Evolutionary conservation across 805 yeast genomes (phyloP).

Genomic region (Sugiyamaella boreocaroliniensis): DNA sequence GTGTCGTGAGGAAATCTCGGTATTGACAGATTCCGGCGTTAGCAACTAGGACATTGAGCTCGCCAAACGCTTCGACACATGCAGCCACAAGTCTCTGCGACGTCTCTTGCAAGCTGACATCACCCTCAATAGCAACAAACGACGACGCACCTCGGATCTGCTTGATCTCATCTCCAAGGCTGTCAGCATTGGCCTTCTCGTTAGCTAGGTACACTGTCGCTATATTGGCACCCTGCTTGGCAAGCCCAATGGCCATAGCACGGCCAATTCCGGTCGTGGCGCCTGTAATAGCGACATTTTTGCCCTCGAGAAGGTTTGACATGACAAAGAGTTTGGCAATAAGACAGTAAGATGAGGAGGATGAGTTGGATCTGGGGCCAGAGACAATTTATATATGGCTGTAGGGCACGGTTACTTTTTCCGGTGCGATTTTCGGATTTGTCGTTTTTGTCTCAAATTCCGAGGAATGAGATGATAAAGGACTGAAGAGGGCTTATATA

Average conservation of each 20-base stretch:
- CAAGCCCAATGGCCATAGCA: conserved; percentile 39
- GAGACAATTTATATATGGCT: neutral
- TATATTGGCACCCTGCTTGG: conserved; percentile 39
- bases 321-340: neutral
- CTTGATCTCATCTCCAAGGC: conserved; percentile 37
- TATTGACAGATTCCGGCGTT: conserved; percentile 41
- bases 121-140: conserved; percentile 35
- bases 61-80: conserved; percentile 36
- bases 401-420: no score
- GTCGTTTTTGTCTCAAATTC: no score
- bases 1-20: conserved; percentile 36
- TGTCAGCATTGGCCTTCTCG: conserved; percentile 46
- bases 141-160: conserved; percentile 16
- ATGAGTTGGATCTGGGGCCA: neutral
- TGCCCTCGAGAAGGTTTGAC: neutral
- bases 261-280: conserved; percentile 44
- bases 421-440: no score
- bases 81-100: conserved; percentile 23
- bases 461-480: no score
- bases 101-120: conserved; percentile 32
- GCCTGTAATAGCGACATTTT: conserved; percentile 37
- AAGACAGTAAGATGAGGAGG: neutral
- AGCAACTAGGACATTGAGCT: conserved; percentile 37
- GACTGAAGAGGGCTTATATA: no score
- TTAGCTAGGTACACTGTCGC: conserved; percentile 31